Conservation (phyloP, 2,329 filamentous ascomycete genomes). For the Fusarium floridanum region DNA sequence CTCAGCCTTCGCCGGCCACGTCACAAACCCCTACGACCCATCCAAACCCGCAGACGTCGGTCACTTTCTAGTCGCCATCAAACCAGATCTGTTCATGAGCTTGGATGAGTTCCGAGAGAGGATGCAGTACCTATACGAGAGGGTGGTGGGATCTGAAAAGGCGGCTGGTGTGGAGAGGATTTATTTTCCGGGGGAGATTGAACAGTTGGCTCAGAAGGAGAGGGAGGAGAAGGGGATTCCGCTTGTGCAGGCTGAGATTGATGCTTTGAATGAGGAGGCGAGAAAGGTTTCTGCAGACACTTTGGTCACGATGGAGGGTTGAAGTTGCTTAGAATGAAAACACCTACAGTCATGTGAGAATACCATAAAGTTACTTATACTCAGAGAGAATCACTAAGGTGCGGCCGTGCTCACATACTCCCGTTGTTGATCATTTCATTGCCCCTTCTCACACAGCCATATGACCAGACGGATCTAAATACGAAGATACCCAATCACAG, state of each 20-base stretch:
- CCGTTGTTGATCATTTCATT: not conserved
- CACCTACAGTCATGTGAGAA: not conserved
- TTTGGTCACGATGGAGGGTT: slow-evolving; percentile 20
- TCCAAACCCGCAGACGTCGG: slow-evolving; percentile 77
- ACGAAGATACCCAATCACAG: too few relatives aligned
- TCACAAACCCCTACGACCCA: slow-evolving; percentile 82
- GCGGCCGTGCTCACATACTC: too few relatives aligned
- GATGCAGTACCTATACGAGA: slow-evolving; percentile 68
- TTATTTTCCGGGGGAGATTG: slow-evolving; percentile 73
- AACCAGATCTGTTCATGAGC: slow-evolving; percentile 80
- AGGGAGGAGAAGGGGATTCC: slow-evolving; percentile 69
- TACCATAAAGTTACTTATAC: too few relatives aligned
- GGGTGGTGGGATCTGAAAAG: slow-evolving; percentile 66
- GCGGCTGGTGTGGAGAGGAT: slow-evolving; percentile 69
- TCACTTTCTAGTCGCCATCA: slow-evolving; percentile 79
- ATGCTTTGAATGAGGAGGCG: slow-evolving; percentile 68
- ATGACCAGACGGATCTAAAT: too few relatives aligned
- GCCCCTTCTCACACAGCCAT: too few relatives aligned
- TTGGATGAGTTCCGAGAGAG: slow-evolving; percentile 76
- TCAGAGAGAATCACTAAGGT: too few relatives aligned
- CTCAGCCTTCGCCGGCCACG: slow-evolving; percentile 81
- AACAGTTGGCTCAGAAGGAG: slow-evolving; percentile 66
- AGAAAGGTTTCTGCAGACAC: slow-evolving; percentile 54
- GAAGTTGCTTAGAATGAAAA: not conserved
- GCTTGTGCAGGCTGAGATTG: slow-evolving; percentile 67